Percentiles rank a stretch among this genome's conserved stretches.
Conservation (phyloP, 345 rosid genomes). For the Acer campestre region DNA sequence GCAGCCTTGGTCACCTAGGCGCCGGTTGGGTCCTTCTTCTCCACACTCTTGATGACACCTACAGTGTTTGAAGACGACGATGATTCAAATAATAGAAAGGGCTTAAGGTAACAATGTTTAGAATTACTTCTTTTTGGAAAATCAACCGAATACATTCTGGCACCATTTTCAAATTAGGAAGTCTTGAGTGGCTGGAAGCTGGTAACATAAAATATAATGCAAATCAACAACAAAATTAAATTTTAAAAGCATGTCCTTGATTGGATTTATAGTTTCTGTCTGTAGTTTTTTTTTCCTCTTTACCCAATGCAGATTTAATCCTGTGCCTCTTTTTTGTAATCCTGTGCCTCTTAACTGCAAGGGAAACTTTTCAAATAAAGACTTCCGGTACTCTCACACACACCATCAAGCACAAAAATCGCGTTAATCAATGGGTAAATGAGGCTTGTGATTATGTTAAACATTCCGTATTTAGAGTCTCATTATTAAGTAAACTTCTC, state of each 20-base stretch:
- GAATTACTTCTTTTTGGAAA: neutral
- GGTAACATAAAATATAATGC: too few relatives aligned
- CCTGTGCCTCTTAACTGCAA: too few relatives aligned
- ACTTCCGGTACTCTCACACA: neutral
- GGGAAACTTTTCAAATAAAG: too few relatives aligned
- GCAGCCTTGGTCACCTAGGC: conserved; percentile 31
- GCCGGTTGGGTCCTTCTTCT: conserved; percentile 25
- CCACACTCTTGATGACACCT: conserved; percentile 25
- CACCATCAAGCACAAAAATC: neutral
- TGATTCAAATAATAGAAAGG: conserved; percentile 25
- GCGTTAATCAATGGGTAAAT: neutral
- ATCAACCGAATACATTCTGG: neutral
- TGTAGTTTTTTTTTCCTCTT: neutral
- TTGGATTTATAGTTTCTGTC: neutral
- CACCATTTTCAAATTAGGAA: neutral
- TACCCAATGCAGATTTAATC: neutral
- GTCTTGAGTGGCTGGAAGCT: too few relatives aligned
- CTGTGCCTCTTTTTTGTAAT: neutral
- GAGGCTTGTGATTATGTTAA: neutral
- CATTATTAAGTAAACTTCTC: neutral
- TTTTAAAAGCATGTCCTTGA: neutral
- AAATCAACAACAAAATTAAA: too few relatives aligned
- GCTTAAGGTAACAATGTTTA: conserved; percentile 8
- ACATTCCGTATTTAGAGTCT: neutral
- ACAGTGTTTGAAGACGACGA: conserved; percentile 61